Evolutionary conservation across 2,329 filamentous ascomycete species (phyloP), one percentile per base, ranked within the genome.

Genomic region (Trichoderma sp.): DNA sequence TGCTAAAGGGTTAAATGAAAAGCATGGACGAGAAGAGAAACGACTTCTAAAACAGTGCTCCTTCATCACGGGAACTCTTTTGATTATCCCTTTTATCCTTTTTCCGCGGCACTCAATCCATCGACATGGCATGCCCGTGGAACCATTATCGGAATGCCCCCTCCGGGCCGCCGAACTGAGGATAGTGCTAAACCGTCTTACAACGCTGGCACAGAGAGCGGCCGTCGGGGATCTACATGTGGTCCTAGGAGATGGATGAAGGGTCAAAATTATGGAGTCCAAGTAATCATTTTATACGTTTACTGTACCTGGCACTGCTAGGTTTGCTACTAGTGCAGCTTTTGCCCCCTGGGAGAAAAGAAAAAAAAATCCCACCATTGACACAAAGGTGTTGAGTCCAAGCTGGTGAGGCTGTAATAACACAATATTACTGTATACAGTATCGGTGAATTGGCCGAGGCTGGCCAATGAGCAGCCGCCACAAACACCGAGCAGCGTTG

Each of bases 391-490:
- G 6, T 27, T 37, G n/a, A 19, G 39, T 13, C n/a, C n/a, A n/a
- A n/a, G n/a, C n/a, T n/a, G n/a, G n/a, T n/a, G n/a, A n/a, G n/a
- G n/a, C n/a, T n/a, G n/a, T n/a, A n/a, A n/a, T n/a, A n/a, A n/a
- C n/a, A n/a, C n/a, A n/a, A n/a, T n/a, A n/a, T n/a, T n/a, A n/a
- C n/a, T n/a, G n/a, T n/a, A n/a, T n/a, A n/a, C n/a, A n/a, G n/a
- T n/a, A n/a, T 56, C 61, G 61, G 61, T 56, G 61, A 64, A 42
- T 64, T 64, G 27, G 25, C 35, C 12, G 7, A 39, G 15, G 59
- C 50, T 22, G 10, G 37, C 61, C 61, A 64, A 64, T 64, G 35
- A 64, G 61, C 35, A 15, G 15, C 5, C n/a, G 50, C 50, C 50
- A 64, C n/a, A 64, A 64, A 54, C 50, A 56, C 61, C 61, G 61